These are phyloP conservation scores for Platanthera guangdongensis DNA, from an alignment of 106 monocot genomes.

Conservation along the genomic window DNA sequence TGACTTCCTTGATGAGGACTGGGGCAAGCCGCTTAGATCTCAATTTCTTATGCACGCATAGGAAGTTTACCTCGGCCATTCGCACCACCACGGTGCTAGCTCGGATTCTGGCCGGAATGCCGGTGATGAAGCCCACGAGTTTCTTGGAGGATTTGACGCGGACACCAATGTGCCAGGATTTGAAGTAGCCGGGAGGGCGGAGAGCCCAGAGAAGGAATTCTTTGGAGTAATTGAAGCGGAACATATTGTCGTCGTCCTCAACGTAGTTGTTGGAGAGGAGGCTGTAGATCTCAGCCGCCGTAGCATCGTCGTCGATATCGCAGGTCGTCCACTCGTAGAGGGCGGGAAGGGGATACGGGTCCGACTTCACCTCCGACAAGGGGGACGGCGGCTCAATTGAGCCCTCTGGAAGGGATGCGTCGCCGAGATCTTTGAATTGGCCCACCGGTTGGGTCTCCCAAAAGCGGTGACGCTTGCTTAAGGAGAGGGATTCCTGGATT, in stretches of 20 bases:
- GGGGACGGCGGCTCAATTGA: conserved; percentile 56
- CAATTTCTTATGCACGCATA: conserved; percentile 78
- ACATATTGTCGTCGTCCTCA: conserved; percentile 92
- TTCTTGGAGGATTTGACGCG: conserved; percentile 49
- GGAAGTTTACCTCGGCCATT: conserved; percentile 81
- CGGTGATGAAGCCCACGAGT: conserved; percentile 86
- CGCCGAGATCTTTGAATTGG: conserved; percentile 62
- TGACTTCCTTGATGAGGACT: conserved; percentile 74
- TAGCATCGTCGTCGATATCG: conserved; percentile 47
- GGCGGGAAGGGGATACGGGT: conserved; percentile 64
- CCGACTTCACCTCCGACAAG: conserved; percentile 48
- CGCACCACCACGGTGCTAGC: conserved; percentile 30
- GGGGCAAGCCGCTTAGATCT: conserved; percentile 73
- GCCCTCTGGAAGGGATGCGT: conserved; percentile 46
- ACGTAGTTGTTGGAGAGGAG: conserved; percentile 81
- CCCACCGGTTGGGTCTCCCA: conserved; percentile 91
- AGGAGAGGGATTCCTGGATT: conserved; percentile 51
- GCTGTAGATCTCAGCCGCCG: conserved; percentile 53
- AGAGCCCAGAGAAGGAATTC: conserved; percentile 79
- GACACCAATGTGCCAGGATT: conserved; percentile 77
- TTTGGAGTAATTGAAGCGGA: conserved; percentile 78
- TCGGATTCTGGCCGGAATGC: conserved; percentile 60
- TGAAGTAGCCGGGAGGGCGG: conserved; percentile 57
- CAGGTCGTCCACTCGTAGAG: conserved; percentile 72
- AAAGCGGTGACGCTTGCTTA: conserved; percentile 51